Base-by-base conservation (phyloP, 345 rosid species). In the Dovyalis caffra region DNA sequence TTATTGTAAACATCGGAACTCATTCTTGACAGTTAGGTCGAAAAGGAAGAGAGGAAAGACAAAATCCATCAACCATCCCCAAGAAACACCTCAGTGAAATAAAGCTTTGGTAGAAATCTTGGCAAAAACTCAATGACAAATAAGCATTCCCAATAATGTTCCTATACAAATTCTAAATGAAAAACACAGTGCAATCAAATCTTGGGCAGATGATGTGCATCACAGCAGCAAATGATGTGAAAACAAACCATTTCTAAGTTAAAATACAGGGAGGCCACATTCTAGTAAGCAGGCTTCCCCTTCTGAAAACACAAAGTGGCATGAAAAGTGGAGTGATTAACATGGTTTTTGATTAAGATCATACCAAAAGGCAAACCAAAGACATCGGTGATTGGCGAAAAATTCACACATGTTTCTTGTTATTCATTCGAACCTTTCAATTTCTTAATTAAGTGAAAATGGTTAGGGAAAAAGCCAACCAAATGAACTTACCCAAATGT, bases 401-500 rank as follows among this genome's bases (percentile, higher is more conserved):
- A 26, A 23, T 20, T 40, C 66, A 47, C 12, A 4, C 15, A 29
- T 9, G 35, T 14, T 12, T 49, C 34, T 69, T 57, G 62, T 21
- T 64, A 25, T 34, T 45, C 15, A 53, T 2, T 1, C 23, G 32
- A 47, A 32, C 29, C 49, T 58, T 45, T 15, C 18, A 40, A 53
- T 74, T 51, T 2, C 6, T 40, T 31, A 3, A 20, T 32, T 64
- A 64, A 40, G 63, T 14, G 51, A 40, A 34, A 66, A 69, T 58
- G 68, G 26, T 66, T 6, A 12, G 34, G 33, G 34, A 34, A 7
- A 31, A 34, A 66, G 35, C 51, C n/a, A 62, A 8, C 23, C 3
- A 28, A 23, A 20, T 33, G 66, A 77, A 75, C 88, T 83, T 81
- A 93, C 98, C 90, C 87, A 16, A 83, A 71, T 31, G 85, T 75